These are phyloP conservation scores for Naumovozyma castellii DNA, from an alignment of 805 yeast species.

Conservation along the genomic window DNA sequence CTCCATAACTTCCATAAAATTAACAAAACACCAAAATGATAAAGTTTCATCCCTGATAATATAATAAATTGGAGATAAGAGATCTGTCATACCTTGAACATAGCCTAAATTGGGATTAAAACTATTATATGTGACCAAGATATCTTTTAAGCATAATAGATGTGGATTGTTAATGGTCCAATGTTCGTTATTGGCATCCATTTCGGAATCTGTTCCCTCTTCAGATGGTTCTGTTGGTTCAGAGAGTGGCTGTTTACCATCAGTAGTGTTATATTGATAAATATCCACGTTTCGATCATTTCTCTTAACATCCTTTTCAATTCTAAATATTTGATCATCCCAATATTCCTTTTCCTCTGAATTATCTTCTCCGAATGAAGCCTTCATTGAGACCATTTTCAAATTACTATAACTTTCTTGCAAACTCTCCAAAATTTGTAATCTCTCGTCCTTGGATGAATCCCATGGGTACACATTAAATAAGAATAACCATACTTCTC, in stretches of 20 bases:
- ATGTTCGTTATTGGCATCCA: constrained; percentile 37
- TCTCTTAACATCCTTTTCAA: constrained; percentile 87
- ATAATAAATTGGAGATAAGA: constrained; percentile 75
- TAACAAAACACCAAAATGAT: constrained; percentile 81
- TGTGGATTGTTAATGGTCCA: constrained; percentile 68
- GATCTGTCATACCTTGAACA: constrained; percentile 96
- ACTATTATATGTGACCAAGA: constrained; percentile 78
- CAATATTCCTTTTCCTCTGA: constrained; percentile 54
- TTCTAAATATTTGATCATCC: constrained; percentile 81
- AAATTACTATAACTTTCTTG: constrained; percentile 49
- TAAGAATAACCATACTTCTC: constrained; percentile 78
- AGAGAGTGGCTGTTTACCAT: constrained; percentile 30
- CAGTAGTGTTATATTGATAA: constrained; percentile 37
- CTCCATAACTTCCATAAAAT: constrained; percentile 91
- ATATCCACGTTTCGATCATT: constrained; percentile 74
- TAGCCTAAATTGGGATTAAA: constrained; percentile 79
- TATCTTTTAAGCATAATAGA: constrained; percentile 59
- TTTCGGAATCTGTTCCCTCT: constrained; percentile 28
- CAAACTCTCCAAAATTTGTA: constrained; percentile 45
- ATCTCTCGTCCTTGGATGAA: constrained; percentile 59
- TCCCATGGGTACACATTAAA: constrained; percentile 87
- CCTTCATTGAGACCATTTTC: constrained; percentile 50
- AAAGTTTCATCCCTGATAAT: constrained; percentile 58
- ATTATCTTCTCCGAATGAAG: constrained; percentile 30
- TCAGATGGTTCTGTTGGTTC: constrained; percentile 26